These are phyloP conservation scores for Hypocrella siamensis DNA, from an alignment of 2,329 filamentous ascomycete genomes.

Conservation along the genomic window DNA sequence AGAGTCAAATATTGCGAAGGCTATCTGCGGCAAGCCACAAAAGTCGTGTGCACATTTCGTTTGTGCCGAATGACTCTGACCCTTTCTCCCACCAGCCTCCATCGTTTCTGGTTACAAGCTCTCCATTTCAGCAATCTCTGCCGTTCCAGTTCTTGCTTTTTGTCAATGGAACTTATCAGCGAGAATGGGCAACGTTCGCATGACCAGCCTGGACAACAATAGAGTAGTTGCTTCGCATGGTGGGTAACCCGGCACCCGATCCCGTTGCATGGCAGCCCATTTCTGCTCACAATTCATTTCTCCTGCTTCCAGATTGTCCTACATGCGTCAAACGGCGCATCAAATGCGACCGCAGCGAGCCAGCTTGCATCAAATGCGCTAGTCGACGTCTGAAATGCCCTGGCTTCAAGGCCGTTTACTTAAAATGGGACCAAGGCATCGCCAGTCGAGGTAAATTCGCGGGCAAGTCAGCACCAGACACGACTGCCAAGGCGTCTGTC, in stretches of 20 bases:
- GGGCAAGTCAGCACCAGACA: conserved; percentile 5
- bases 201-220: conserved; percentile 6
- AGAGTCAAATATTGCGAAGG: too few species aligned
- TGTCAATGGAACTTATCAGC: too few species aligned
- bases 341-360: conserved; percentile 8
- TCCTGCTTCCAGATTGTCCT: conserved; percentile 5
- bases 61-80: too few species aligned
- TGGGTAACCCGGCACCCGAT: not conserved
- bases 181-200: conserved; percentile 7
- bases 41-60: too few species aligned
- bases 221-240: conserved; percentile 6
- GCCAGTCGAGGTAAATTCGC: conserved; percentile 8
- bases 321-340: conserved; percentile 8
- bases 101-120: too few species aligned
- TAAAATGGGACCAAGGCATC: conserved; percentile 9
- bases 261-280: not conserved
- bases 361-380: conserved; percentile 7
- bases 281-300: not conserved
- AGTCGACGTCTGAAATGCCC: conserved; percentile 7
- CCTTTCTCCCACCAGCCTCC: too few species aligned
- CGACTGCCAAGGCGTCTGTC: not conserved
- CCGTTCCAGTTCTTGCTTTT: too few species aligned
- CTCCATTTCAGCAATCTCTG: too few species aligned
- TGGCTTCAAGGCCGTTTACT: conserved; percentile 6
- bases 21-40: too few species aligned